These are phyloP conservation scores for Tetrapisispora iriomotensis DNA, from an alignment of 805 yeast genomes.

Conservation along the genomic window DNA sequence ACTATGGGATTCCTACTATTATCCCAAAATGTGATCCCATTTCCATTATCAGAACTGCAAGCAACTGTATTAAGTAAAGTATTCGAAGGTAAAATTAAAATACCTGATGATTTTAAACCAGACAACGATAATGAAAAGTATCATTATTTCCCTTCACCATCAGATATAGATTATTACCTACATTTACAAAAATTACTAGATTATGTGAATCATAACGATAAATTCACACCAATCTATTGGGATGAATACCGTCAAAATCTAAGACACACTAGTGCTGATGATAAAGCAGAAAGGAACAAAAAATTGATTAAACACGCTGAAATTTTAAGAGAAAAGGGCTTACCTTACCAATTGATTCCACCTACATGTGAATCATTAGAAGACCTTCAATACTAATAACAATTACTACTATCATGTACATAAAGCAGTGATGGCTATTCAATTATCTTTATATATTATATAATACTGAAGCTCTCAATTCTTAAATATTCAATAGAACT, in stretches of 20 bases:
- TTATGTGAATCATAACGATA: constrained; percentile 9
- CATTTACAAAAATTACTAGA: constrained; percentile 17
- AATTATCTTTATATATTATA: not conserved
- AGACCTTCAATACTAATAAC: not conserved
- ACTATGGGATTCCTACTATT: constrained; percentile 54
- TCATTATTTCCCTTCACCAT: constrained; percentile 13
- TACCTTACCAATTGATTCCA: constrained; percentile 13
- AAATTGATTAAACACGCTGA: constrained; percentile 11
- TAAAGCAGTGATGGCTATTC: too few species aligned
- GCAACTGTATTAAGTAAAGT: constrained; percentile 56
- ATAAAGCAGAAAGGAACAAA: constrained; percentile 17
- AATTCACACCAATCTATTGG: constrained; percentile 22
- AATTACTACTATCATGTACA: not conserved
- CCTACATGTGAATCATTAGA: not conserved
- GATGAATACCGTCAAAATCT: constrained; percentile 9
- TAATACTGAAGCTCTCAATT: too few species aligned
- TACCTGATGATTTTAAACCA: constrained; percentile 8
- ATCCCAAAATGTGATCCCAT: constrained; percentile 53
- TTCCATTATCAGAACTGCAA: constrained; percentile 53
- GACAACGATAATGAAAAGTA: constrained; percentile 4
- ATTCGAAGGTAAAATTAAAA: constrained; percentile 41
- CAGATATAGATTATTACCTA: constrained; percentile 22
- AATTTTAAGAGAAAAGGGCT: constrained; percentile 9
- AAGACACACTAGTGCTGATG: constrained; percentile 10
- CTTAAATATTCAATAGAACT: too few species aligned